phyloP scores from a whole-genome alignment of 495 filamentous ascomycete genomes.

The Daldinia grandis region DNA sequence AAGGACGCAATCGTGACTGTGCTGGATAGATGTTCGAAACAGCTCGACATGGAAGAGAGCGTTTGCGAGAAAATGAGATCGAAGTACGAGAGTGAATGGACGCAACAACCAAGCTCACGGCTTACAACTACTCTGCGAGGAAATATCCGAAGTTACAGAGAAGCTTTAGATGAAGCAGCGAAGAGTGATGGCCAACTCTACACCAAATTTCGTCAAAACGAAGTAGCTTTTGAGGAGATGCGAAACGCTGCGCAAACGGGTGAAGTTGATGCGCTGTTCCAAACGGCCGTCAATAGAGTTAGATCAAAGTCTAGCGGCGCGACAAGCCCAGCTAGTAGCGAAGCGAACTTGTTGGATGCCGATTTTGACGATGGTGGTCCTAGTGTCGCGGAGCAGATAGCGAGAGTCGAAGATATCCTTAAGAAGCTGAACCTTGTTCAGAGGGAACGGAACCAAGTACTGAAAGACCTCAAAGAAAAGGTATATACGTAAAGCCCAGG shows the following conservation, averaged over 20 bases:
- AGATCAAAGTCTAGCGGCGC: conserved; percentile 62
- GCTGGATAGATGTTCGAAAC: conserved; percentile 82
- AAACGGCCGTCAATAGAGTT: conserved; percentile 75
- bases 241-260: conserved; percentile 85
- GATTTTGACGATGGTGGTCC: conserved; percentile 82
- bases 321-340: conserved; percentile 67
- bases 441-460: conserved; percentile 84
- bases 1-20: conserved; percentile 75
- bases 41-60: conserved; percentile 94
- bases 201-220: conserved; percentile 81
- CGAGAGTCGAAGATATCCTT: conserved; percentile 86
- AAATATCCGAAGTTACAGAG: conserved; percentile 85
- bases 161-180: conserved; percentile 87
- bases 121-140: conserved; percentile 86
- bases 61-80: conserved; percentile 99
- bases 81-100: conserved; percentile 96
- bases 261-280: conserved; percentile 88
- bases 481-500: conserved; percentile 55
- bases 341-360: conserved; percentile 86
- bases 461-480: conserved; percentile 98
- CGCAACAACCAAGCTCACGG: conserved; percentile 90
- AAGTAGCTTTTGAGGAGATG: conserved; percentile 95
- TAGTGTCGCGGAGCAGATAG: conserved; percentile 89
- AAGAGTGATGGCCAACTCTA: conserved; percentile 88
- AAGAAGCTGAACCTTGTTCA: conserved; percentile 93